Percentiles rank a stretch among this genome's conserved stretches.
Conservation (phyloP, 2,329 filamentous ascomycete species). For the Colletotrichum lentis region DNA sequence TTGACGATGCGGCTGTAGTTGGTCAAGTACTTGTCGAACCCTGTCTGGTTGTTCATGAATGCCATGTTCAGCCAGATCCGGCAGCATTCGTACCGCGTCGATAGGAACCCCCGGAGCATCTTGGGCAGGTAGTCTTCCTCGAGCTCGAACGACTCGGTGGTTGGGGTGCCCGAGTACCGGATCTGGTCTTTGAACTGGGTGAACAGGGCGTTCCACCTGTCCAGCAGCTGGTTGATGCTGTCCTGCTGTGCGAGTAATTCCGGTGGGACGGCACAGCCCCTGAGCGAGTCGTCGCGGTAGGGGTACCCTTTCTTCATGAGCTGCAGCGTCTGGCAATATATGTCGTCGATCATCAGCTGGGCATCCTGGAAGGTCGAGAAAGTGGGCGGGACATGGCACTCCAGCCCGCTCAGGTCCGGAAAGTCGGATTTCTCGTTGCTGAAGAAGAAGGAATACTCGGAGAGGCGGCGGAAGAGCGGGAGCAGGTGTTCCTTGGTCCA, state of each 20-base stretch:
- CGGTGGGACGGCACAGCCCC: background rate
- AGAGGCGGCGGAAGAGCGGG: constrained; percentile 22
- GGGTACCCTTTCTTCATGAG: constrained; percentile 45
- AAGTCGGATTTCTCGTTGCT: constrained; percentile 32
- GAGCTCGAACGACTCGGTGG: constrained; percentile 40
- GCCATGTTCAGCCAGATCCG: constrained; percentile 42
- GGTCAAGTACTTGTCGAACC: constrained; percentile 17
- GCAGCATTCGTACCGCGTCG: constrained; percentile 33
- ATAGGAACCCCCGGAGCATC: constrained; percentile 17
- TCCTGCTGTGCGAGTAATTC: constrained; percentile 3
- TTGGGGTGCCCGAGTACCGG: constrained; percentile 44
- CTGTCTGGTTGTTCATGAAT: constrained; percentile 45
- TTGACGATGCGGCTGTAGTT: constrained; percentile 22
- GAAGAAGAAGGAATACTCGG: constrained; percentile 29
- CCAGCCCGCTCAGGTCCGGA: constrained; percentile 37
- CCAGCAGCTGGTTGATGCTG: constrained; percentile 20
- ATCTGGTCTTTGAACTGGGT: constrained; percentile 46
- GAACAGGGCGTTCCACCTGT: constrained; percentile 26
- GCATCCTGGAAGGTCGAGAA: constrained; percentile 42
- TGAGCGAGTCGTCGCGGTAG: constrained; percentile 41
- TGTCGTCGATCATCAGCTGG: constrained; percentile 45
- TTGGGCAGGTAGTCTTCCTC: constrained; percentile 34
- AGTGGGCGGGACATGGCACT: constrained; percentile 23
- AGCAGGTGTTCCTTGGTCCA: constrained; percentile 32
- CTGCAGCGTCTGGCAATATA: constrained; percentile 43